Evolutionary conservation across 495 filamentous ascomycete genomes (phyloP), one percentile per base, ranked within the genome.

Genomic region (Chaetomidium leptoderma): DNA sequence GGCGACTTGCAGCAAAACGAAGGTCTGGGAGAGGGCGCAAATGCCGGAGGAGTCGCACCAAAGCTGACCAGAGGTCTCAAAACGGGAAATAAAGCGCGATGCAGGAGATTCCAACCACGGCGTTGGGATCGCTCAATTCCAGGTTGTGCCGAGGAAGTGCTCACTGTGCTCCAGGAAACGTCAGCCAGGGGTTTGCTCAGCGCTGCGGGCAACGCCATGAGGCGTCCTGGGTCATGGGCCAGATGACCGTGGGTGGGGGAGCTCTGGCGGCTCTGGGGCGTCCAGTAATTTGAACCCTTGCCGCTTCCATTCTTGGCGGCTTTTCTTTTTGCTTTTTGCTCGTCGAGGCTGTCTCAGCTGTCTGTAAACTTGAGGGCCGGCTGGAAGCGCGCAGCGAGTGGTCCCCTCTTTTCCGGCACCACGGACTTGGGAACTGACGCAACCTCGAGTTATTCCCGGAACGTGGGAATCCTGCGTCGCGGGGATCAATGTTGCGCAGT

Each of bases 1-100:
- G 46, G 46, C 46, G 37, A 43, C 46, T 9, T 58, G 55, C 55
- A 58, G 46, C 33, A 30, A n/a, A 14, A 27, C 10, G 11, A 37
- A 9, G 9, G 13, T 0, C 3, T 13, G 30, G 0, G 33, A 17
- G 21, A 37, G 29, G 11, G 40, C 11, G 19, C 13, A 46, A 27
- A 27, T 29, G 29, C 24, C 32, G 19, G 42, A 17, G 21, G 23
- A 23, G 29, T 23, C 29, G 32, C 39, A 35, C 40, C 42, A 14
- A 10, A 16, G 14, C n/a, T 9, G 2, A 21, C 16, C 9, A 47
- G 7, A 4, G 13, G 53, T 21, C 21, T 35, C 53, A 10, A n/a
- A 46, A 30, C n/a, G 27, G 53, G 53, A 21, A 37, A 47, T 8
- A 5, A 6, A 36, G 14, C 14, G 42, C 42, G 42, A 37, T 1